Percentiles rank a stretch among this genome's conserved stretches.
These are phyloP conservation scores for Escovopsis sp. DNA, from an alignment of 2,329 filamentous ascomycete genomes.

Conservation along the genomic window DNA sequence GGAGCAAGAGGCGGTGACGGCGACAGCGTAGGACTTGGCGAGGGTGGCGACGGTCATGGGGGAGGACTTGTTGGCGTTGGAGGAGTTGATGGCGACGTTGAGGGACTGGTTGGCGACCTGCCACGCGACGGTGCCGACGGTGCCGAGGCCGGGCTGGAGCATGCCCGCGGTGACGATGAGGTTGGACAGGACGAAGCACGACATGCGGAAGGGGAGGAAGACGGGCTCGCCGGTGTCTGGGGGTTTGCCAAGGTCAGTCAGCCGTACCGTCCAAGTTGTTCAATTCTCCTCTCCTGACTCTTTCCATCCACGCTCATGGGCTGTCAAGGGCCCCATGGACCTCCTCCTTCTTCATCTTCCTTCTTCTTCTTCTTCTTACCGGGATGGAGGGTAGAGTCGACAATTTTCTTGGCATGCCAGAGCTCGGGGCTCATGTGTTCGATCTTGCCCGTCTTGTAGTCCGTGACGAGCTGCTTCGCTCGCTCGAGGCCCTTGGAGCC, in stretches of 20 bases:
- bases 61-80: conserved; percentile 95
- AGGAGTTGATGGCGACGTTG: conserved; percentile 94
- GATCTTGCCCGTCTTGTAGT: conserved; percentile 76
- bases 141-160: conserved; percentile 78
- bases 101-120: conserved; percentile 94
- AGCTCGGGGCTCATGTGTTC: conserved; percentile 74
- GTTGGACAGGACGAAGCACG: conserved; percentile 84
- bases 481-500: conserved; percentile 64
- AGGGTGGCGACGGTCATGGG: conserved; percentile 70
- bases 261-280: too few relatives aligned
- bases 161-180: conserved; percentile 90
- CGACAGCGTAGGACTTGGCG: conserved; percentile 77
- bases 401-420: conserved; percentile 92
- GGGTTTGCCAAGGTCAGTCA: neutral
- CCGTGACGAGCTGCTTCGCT: conserved; percentile 66
- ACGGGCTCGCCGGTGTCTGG: conserved; percentile 88
- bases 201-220: conserved; percentile 94
- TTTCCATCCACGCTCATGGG: too few relatives aligned
- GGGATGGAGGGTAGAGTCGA: conserved; percentile 91
- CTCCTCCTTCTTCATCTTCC: conserved; percentile 12
- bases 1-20: conserved; percentile 83
- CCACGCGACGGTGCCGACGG: conserved; percentile 76
- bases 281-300: too few relatives aligned
- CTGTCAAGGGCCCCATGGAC: too few relatives aligned
- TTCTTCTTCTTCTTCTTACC: conserved; percentile 38